Percentiles rank a stretch among this genome's conserved stretches.
Conservation (phyloP, 2,329 filamentous ascomycete genomes). For the Penicillium digitatum region DNA sequence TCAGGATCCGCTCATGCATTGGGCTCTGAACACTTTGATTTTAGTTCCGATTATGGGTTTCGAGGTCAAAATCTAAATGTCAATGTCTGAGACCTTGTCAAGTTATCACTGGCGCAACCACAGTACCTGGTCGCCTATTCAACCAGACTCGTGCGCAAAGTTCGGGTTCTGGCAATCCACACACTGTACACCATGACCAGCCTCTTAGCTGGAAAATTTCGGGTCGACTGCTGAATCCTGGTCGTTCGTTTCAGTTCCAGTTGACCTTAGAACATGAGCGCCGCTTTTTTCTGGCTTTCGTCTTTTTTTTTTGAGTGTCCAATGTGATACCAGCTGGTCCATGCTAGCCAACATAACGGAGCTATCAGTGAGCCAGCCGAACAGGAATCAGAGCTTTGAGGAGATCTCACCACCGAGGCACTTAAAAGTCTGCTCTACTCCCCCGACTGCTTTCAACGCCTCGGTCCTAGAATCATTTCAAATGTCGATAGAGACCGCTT, state of each 20-base stretch:
- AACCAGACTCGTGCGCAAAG: slow-evolving; percentile 13
- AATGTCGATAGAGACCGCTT: background rate
- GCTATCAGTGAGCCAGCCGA: background rate
- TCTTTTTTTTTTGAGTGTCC: slow-evolving; percentile 9
- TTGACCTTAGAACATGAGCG: slow-evolving; percentile 9
- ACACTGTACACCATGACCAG: slow-evolving; percentile 4
- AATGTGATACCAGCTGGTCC: slow-evolving; percentile 1
- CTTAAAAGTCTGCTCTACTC: slow-evolving; percentile 10
- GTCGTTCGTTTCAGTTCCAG: slow-evolving; percentile 4
- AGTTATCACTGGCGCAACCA: slow-evolving; percentile 9
- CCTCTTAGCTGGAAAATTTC: slow-evolving; percentile 7
- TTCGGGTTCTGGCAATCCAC: slow-evolving; percentile 1
- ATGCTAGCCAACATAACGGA: background rate
- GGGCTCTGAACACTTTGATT: slow-evolving; percentile 10
- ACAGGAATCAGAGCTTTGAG: background rate
- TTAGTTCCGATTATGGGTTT: slow-evolving; percentile 7
- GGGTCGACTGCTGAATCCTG: slow-evolving; percentile 7
- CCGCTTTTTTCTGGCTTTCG: slow-evolving; percentile 6
- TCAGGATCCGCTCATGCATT: slow-evolving; percentile 11
- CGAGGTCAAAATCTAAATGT: slow-evolving; percentile 1
- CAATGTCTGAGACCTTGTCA: slow-evolving; percentile 3
- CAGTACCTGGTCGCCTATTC: slow-evolving; percentile 14
- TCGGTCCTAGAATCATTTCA: slow-evolving; percentile 5
- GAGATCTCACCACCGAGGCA: background rate
- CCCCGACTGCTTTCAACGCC: background rate